Evolutionary conservation across 805 yeast species (phyloP).

Genomic region (Pichia cephalocereana): DNA sequence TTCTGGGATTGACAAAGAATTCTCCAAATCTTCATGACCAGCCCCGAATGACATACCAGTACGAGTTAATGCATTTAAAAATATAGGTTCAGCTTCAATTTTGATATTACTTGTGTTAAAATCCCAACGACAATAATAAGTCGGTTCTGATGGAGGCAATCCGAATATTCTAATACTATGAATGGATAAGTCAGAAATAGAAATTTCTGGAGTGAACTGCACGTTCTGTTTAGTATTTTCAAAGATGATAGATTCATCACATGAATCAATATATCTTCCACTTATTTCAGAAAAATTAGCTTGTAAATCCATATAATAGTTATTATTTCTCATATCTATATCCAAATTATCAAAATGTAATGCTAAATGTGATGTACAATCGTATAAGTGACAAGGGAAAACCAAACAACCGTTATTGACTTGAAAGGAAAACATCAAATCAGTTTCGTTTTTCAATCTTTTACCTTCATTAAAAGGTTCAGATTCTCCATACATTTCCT

Average conservation of each 20-base stretch:
- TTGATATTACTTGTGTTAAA: slow-evolving; percentile 53
- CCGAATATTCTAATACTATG: slow-evolving; percentile 95
- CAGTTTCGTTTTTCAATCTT: slow-evolving; percentile 63
- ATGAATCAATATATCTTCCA: slow-evolving; percentile 24
- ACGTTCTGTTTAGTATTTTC: slow-evolving; percentile 17
- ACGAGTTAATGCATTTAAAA: slow-evolving; percentile 34
- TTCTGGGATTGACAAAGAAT: slow-evolving; percentile 50
- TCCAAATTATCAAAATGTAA: slow-evolving; percentile 57
- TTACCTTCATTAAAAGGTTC: not conserved
- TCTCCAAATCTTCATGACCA: slow-evolving; percentile 69
- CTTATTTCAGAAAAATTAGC: slow-evolving; percentile 56
- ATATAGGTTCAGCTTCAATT: slow-evolving; percentile 41
- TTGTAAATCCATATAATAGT: slow-evolving; percentile 89
- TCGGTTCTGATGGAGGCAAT: slow-evolving; percentile 77
- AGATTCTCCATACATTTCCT: slow-evolving; percentile 11
- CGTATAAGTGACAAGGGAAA: slow-evolving; percentile 66
- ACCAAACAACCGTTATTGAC: slow-evolving; percentile 63
- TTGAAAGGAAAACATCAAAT: slow-evolving; percentile 62
- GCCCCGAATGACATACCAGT: slow-evolving; percentile 43
- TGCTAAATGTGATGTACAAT: slow-evolving; percentile 47
- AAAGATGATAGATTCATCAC: slow-evolving; percentile 18
- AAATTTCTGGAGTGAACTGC: slow-evolving; percentile 32
- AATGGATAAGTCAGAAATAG: slow-evolving; percentile 49
- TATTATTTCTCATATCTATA: slow-evolving; percentile 77
- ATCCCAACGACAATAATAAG: slow-evolving; percentile 89